Evolutionary conservation across 2,329 filamentous ascomycete species (phyloP).

Genomic region (Penicillium sp.): DNA sequence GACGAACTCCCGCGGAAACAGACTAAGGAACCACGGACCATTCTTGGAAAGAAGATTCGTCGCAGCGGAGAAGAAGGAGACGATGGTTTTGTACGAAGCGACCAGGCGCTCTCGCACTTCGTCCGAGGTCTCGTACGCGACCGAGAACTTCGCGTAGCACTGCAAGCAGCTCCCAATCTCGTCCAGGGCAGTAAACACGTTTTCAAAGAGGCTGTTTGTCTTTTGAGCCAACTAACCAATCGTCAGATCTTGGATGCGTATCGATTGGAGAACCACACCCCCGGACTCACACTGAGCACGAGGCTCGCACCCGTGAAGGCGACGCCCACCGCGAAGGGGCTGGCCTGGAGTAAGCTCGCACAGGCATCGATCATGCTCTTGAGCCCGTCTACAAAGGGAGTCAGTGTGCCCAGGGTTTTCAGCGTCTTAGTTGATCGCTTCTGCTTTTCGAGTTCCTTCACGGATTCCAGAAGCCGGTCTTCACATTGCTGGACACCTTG

Average conservation of each 20-base stretch:
- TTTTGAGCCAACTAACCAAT: background rate
- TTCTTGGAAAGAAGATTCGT: background rate
- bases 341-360: conserved; percentile 1
- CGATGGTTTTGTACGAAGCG: background rate
- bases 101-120: background rate
- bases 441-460: background rate
- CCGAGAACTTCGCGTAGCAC: conserved; percentile 2
- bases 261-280: too few species aligned
- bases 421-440: background rate
- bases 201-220: background rate
- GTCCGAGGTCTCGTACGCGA: conserved; percentile 1
- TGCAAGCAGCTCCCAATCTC: background rate
- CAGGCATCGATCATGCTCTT: conserved; percentile 1
- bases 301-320: background rate
- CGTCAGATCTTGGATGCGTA: too few species aligned
- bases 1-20: too few species aligned
- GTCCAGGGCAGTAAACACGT: background rate
- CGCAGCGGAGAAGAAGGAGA: background rate
- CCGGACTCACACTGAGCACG: background rate
- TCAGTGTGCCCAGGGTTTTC: background rate
- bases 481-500: background rate
- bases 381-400: conserved; percentile 1
- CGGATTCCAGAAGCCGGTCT: background rate
- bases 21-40: background rate
- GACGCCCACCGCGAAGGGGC: conserved; percentile 1